Evolutionary conservation across 495 filamentous ascomycete genomes (phyloP), one percentile per base, ranked within the genome.

Genomic region (Evansstolkia leycettana): DNA sequence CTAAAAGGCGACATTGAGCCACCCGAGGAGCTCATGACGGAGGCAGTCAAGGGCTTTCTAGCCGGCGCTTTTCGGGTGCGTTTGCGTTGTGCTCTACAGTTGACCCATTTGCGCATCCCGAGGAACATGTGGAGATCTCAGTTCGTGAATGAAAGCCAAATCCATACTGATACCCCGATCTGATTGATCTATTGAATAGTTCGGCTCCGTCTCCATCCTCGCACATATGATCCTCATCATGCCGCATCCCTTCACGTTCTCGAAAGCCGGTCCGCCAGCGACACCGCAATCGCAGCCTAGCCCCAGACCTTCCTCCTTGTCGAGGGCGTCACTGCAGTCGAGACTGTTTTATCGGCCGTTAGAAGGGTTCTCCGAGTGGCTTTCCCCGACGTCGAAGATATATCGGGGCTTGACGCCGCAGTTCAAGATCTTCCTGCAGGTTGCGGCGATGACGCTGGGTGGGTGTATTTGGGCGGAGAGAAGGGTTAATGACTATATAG

Each of bases 351-450:
- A 65, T 43, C 53, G 57, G n/a, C 63, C 63, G 2, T 31, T 67
- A 0, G 58, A 64, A 30, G 60, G 61, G 0, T 60, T 67, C 41
- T 67, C 63, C 0, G 55, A 61, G 25, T 64, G 59, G 54, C 44
- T 68, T 34, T 63, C 60, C 6, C 62, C 60, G 7, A 38, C 50
- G 1, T 78, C 76, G 12, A 84, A 84, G 6, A 45, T 94, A 10
- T 94, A 93, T 47, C 73, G 85, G 17, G 74, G 80, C 0, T 51
- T 93, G 43, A 94, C 87, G 2, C 63, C 86, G 13, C 87, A 93
- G 53, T 94, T 93, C 59, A 94, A 94, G 63, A 75, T 88, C 65
- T 92, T 85, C 46, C 58, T 94, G 17, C 86, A 93, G 51, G 83
- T 93, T 64, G 84, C 80, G 14, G 75, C 72, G 36, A 92, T 93